Base-by-base conservation (phyloP, 2,329 filamentous ascomycete species). In the Pezicula neosporulosa region DNA sequence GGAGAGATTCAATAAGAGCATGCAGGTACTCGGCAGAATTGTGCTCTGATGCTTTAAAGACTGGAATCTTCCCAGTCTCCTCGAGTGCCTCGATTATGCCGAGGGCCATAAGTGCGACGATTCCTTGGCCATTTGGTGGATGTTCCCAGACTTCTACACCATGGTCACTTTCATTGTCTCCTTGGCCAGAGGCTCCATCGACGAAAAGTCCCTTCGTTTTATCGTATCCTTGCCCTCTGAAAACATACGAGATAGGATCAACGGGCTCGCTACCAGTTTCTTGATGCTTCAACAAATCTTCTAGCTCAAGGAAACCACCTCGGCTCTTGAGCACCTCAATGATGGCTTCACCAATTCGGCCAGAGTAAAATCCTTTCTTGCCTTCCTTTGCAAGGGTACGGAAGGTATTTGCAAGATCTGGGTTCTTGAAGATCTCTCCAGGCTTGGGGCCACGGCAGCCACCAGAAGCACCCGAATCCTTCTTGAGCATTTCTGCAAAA, bases 51-150 rank as follows among this genome's bases (percentile, higher is more conserved):
- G 80, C 70, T 0, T 68, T 71, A 69, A 94, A 96, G 1, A 75
- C 78, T 0, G 87, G 84, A 53, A 97, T 90, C 61, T 83, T 83
- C 37, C 86, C 87, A 15, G 78, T 74, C 53, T 83, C 82, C 69
- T 96, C 90, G 1, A 97, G 78, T 65, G 92, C 85, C 67, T 97
- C 86, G 45, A 99, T 76, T 58, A 97, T 96, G 1, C 94, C 94
- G 1, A 99, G 76, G 0, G 94, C 89, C 86, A 97, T 96, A 30
- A 97, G 75, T 0, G 94, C 94, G 2, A 97, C 89, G 57, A 97
- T 92, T 2, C 94, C 94, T 70, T 97, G 94, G 0, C 94, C 92
- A 63, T 97, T 97, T 8, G 94, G 94, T 35, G 93, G 92, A 66
- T 97, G 93, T 66, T 99, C 94, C 93, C 93, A 97, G 1, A 99